Evolutionary conservation across 192 early-diverging fungal genomes (phyloP).

Genomic region (Glomus cerebriforme): DNA sequence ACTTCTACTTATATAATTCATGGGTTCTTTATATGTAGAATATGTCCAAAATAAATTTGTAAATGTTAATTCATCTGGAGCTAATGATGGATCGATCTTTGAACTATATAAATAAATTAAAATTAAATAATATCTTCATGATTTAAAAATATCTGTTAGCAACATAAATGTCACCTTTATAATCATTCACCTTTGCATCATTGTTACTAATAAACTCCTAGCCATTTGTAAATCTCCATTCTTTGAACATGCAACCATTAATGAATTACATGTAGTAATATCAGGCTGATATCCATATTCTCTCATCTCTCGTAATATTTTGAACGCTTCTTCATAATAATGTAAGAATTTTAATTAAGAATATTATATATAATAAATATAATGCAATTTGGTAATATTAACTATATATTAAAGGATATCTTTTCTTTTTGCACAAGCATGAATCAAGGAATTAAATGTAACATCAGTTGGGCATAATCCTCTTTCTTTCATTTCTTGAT

Average conservation of each 20-base stretch:
- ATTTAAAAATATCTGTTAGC: not conserved
- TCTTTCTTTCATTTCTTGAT: conserved; percentile 79
- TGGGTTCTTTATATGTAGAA: conserved; percentile 50
- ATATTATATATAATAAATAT: not conserved
- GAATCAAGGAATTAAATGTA: conserved; percentile 87
- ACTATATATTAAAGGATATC: conserved; percentile 46
- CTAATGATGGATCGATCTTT: conserved; percentile 42
- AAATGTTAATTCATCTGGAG: conserved; percentile 62
- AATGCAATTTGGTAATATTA: too few species aligned
- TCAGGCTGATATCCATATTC: conserved; percentile 82
- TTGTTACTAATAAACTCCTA: conserved; percentile 60
- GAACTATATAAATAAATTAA: not conserved
- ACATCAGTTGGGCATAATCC: conserved; percentile 74
- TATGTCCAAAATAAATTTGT: conserved; percentile 74
- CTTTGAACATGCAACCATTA: conserved; percentile 74
- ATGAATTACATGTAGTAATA: conserved; percentile 76
- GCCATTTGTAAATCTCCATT: conserved; percentile 75
- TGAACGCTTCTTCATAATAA: conserved; percentile 85
- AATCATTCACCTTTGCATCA: conserved; percentile 51
- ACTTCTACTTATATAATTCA: not conserved
- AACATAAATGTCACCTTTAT: not conserved
- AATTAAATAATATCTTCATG: not conserved
- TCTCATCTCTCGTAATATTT: conserved; percentile 80
- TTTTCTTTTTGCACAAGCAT: conserved; percentile 74
- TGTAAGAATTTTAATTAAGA: conserved; percentile 6